Evolutionary conservation across 768 basidiomycete species (phyloP).

Genomic region (Psilocybe azurescens): DNA sequence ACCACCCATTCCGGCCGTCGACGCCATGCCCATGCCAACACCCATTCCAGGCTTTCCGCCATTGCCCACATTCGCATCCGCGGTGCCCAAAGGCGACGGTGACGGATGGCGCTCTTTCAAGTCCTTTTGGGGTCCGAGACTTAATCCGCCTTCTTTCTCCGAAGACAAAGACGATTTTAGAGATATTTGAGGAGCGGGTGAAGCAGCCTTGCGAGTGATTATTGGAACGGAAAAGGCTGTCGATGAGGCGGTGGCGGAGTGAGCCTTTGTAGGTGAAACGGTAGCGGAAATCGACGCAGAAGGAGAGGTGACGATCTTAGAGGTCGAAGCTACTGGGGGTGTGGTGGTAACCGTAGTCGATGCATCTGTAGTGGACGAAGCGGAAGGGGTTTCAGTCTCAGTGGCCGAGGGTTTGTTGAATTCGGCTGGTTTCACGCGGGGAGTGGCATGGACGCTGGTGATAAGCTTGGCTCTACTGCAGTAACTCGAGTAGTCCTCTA

Average conservation of each 20-base stretch:
- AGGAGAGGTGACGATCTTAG: constrained; percentile 29
- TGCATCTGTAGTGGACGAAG: constrained; percentile 21
- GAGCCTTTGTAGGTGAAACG: constrained; percentile 13
- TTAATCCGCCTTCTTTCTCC: constrained; percentile 42
- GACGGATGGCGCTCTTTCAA: constrained; percentile 67
- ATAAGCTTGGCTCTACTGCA: constrained; percentile 87
- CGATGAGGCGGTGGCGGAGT: constrained; percentile 25
- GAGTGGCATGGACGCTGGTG: constrained; percentile 90
- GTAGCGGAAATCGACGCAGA: constrained; percentile 25
- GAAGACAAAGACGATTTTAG: constrained; percentile 43
- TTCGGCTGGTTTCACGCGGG: constrained; percentile 73
- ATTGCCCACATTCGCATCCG: constrained; percentile 67
- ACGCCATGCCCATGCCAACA: constrained; percentile 39
- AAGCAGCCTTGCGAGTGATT: constrained; percentile 48
- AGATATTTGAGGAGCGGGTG: constrained; percentile 47
- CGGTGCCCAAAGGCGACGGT: constrained; percentile 72
- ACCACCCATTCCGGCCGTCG: constrained; percentile 34
- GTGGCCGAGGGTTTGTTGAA: constrained; percentile 55
- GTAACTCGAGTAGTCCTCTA: constrained; percentile 91
- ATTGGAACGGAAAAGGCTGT: constrained; percentile 46
- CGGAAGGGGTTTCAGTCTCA: constrained; percentile 22
- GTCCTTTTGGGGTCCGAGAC: constrained; percentile 26
- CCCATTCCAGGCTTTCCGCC: constrained; percentile 37
- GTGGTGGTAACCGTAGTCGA: constrained; percentile 17
- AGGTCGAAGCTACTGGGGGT: constrained; percentile 35